These are phyloP conservation scores for Magnusiomyces suaveolens DNA, from an alignment of 1,139 yeast species.

Conservation along the genomic window DNA sequence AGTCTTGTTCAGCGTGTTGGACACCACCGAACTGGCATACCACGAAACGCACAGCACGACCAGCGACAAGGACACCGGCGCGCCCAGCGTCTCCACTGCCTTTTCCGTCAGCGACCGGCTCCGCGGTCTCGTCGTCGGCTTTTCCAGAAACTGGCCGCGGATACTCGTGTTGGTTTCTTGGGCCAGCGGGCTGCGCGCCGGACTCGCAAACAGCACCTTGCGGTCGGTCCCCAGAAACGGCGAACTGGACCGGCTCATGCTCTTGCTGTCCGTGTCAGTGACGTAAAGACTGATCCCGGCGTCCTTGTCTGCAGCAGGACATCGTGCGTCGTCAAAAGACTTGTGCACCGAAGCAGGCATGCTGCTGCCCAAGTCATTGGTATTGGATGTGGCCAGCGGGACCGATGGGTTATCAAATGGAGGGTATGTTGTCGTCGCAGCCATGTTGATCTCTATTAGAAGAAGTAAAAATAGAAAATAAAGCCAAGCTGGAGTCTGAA, in stretches of 20 bases:
- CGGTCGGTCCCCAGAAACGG: constrained; percentile 10
- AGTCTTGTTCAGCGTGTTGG: constrained; percentile 70
- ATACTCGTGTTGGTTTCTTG: neutral
- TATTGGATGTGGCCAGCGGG: too few species aligned
- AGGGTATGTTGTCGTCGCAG: too few species aligned
- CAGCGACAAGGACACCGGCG: constrained; percentile 33
- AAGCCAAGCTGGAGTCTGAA: too few species aligned
- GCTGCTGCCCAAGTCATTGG: too few species aligned
- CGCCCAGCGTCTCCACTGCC: constrained; percentile 30
- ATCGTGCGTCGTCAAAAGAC: too few species aligned
- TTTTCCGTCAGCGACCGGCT: constrained; percentile 17
- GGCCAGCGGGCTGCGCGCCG: neutral
- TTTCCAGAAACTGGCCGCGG: neutral
- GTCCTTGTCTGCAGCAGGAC: too few species aligned
- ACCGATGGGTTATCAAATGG: too few species aligned
- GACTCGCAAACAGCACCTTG: constrained; percentile 4
- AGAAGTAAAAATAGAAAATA: too few species aligned
- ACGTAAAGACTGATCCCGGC: too few species aligned
- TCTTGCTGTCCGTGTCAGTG: too few species aligned
- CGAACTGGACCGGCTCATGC: neutral
- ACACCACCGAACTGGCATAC: constrained; percentile 74
- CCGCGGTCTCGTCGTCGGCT: neutral
- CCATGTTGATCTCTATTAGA: too few species aligned
- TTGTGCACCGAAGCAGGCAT: too few species aligned
- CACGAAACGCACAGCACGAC: constrained; percentile 53